Evolutionary conservation across 441 rosid genomes (phyloP).

Genomic region (Pelargonium myrrhifolium): DNA sequence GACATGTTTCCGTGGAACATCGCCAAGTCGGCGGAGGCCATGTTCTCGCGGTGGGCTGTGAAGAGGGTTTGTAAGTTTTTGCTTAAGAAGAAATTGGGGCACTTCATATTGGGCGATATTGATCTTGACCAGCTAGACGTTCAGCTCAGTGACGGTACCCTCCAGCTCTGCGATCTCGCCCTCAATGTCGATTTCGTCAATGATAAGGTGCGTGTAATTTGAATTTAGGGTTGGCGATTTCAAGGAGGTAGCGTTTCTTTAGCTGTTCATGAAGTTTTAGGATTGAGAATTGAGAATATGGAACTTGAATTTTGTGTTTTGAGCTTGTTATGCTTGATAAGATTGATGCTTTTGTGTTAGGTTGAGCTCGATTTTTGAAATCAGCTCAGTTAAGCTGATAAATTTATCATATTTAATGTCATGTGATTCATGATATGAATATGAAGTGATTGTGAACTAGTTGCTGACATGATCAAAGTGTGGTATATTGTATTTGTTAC

Average conservation of each 20-base stretch:
- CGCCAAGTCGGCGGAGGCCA: conserved; percentile 71
- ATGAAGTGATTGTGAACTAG: too few relatives aligned
- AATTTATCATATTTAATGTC: too few relatives aligned
- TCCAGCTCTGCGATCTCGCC: conserved; percentile 81
- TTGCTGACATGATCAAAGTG: not conserved
- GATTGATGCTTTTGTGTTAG: too few relatives aligned
- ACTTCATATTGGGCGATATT: conserved; percentile 77
- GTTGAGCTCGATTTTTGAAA: too few relatives aligned
- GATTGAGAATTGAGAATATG: not conserved
- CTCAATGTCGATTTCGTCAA: conserved; percentile 84
- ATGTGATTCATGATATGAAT: too few relatives aligned
- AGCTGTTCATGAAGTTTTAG: not conserved
- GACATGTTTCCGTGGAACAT: conserved; percentile 74
- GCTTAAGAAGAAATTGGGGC: conserved; percentile 88
- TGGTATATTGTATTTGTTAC: not conserved
- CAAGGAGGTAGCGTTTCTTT: not conserved
- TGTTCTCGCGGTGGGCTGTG: conserved; percentile 80
- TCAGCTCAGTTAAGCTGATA: too few relatives aligned
- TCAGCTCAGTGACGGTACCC: conserved; percentile 71
- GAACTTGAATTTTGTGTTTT: not conserved
- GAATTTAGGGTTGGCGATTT: not conserved
- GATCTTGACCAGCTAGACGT: conserved; percentile 93
- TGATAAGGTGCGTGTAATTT: conserved; percentile 39
- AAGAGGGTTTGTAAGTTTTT: conserved; percentile 81
- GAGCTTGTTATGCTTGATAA: not conserved